A percentile compares a stretch with the other conserved stretches of the same genome.
phyloP scores from a whole-genome alignment of 139 green algal genomes.

The Diplosphaera chodatii region DNA sequence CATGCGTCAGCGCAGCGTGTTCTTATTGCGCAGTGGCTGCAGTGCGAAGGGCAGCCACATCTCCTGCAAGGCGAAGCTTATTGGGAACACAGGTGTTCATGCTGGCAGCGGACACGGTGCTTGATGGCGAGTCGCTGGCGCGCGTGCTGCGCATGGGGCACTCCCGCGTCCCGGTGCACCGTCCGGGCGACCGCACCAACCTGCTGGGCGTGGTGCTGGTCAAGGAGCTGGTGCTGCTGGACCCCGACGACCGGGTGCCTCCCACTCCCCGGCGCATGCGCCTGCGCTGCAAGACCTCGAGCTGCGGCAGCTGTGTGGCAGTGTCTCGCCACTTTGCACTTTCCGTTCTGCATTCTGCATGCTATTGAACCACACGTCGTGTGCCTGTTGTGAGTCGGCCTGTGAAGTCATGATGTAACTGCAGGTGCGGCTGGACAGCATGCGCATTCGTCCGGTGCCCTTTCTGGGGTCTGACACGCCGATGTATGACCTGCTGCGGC shows the following conservation, averaged over 20 bases:
- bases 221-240: constrained; percentile 73
- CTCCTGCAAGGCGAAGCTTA: too few relatives aligned
- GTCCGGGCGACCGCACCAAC: constrained; percentile 28
- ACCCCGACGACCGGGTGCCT: constrained; percentile 7
- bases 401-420: not conserved
- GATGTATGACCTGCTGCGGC: constrained; percentile 87
- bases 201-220: constrained; percentile 74
- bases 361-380: too few relatives aligned
- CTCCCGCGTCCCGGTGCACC: constrained; percentile 75
- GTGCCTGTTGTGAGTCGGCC: too few relatives aligned
- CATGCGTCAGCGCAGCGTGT: too few relatives aligned
- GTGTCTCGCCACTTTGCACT: too few relatives aligned
- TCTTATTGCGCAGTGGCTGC: too few relatives aligned
- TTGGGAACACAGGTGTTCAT: constrained; percentile 76
- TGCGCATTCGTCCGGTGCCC: constrained; percentile 39
- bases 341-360: too few relatives aligned
- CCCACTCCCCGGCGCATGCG: too few relatives aligned
- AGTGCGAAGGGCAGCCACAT: too few relatives aligned
- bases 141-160: constrained; percentile 71
- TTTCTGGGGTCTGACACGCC: constrained; percentile 37
- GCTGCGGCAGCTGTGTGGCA: too few relatives aligned
- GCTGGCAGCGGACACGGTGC: constrained; percentile 48
- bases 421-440: not conserved
- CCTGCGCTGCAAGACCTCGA: too few relatives aligned
- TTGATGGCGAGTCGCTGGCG: constrained; percentile 55